Evolutionary conservation across 805 yeast species (phyloP), one percentile per base, ranked within the genome.

Genomic region (Ogataea neopini): DNA sequence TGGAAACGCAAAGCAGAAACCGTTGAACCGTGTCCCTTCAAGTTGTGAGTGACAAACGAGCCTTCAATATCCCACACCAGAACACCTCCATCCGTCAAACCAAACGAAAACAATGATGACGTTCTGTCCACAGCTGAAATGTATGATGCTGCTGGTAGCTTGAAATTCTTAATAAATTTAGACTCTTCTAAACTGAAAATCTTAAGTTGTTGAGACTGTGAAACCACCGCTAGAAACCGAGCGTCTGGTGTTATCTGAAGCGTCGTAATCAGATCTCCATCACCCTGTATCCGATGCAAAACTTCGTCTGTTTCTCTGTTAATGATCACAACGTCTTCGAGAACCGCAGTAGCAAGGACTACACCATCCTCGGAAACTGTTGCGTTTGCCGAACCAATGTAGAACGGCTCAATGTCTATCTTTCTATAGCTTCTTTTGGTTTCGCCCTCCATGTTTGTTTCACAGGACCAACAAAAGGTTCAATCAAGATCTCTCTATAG

Each of bases 11-110:
- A 66, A 3, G 94, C 80, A 39, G 96, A 84, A 34, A 92, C 76
- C 2, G 96, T 86, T 10, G 94, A 84, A 17, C 96, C 96, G 64
- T 94, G 99, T 1, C 99, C 98, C 64, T 87, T 86, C 48, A 94
- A 76, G 11, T 88, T 83, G 67, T 94, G 99, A 0, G 99, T 94
- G 3, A 86, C 80, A 54, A 77, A 88, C 1, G 94, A 91, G 29
- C 90, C 90, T 53, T 83, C 91, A 30, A 94, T 76, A 66, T 94
- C 99, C 85, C 96, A 90, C 1, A 94, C 95, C 38, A 88, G 83
- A 14, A 91, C 86, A 35, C 83, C 78, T 40, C 99, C 98, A 66
- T 94, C 99, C 0, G 97, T 86, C 40, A 96, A 90, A 33, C 99
- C 99, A 61, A 94, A 83, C 15, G 97, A 96, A 60, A 91, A 80